A percentile compares a stretch with the other conserved stretches of the same genome.
Evolutionary conservation across 352 stramenopile genomes (phyloP).

Genomic region (Pythium grandisporangium): DNA sequence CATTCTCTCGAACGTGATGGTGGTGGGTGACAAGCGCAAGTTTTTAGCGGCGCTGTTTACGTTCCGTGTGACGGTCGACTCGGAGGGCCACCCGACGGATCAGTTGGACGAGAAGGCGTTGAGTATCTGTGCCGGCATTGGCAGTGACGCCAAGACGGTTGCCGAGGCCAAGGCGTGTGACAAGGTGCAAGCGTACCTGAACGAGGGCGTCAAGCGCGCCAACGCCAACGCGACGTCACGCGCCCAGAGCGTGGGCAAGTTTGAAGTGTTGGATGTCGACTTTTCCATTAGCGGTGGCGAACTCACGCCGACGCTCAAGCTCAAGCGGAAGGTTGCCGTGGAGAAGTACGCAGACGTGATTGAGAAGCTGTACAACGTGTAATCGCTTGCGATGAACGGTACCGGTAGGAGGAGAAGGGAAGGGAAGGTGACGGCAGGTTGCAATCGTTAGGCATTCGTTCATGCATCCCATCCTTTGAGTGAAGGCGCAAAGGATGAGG

Average conservation of each 20-base stretch:
- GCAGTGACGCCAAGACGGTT: slow-evolving; percentile 59
- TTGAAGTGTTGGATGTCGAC: slow-evolving; percentile 77
- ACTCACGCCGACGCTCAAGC: slow-evolving; percentile 95
- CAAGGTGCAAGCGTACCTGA: slow-evolving; percentile 74
- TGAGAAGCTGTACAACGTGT: slow-evolving; percentile 89
- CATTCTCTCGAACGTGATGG: slow-evolving; percentile 87
- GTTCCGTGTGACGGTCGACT: slow-evolving; percentile 71
- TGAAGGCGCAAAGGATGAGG: no score
- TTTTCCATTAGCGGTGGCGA: slow-evolving; percentile 89
- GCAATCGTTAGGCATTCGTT: no score
- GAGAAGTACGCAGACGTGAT: slow-evolving; percentile 90
- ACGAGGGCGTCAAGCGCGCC: slow-evolving; percentile 67
- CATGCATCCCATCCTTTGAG: no score
- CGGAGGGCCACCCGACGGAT: slow-evolving; percentile 74
- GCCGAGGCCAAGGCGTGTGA: slow-evolving; percentile 53
- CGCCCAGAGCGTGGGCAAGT: slow-evolving; percentile 84
- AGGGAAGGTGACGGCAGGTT: no score
- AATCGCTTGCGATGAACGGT: no score
- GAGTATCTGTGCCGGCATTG: slow-evolving; percentile 45
- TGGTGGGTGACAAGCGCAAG: slow-evolving; percentile 91
- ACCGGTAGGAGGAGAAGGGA: no score
- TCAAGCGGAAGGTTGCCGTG: slow-evolving; percentile 90
- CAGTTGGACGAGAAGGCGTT: slow-evolving; percentile 68
- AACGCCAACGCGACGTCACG: slow-evolving; percentile 69
- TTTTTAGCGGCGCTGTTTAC: slow-evolving; percentile 88